phyloP scores from a whole-genome alignment of 2,329 filamentous ascomycete genomes.

The Cercospora zeina region DNA sequence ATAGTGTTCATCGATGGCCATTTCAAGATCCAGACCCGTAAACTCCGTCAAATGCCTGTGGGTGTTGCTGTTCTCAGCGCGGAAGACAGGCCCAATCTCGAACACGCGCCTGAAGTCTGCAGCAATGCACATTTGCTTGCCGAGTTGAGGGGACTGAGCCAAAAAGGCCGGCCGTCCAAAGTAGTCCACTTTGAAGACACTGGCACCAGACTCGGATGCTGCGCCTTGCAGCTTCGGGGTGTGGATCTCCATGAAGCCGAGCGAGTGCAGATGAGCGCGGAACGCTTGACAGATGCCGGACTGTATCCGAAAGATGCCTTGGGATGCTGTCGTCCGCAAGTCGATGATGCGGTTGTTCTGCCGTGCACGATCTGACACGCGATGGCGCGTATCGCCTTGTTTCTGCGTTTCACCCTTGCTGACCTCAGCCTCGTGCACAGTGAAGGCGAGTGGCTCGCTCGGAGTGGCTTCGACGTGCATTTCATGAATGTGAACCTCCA shows the following conservation, averaged over 20 bases:
- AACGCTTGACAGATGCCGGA: conserved; percentile 78
- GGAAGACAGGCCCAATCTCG: conserved; percentile 86
- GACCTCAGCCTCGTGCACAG: conserved; percentile 69
- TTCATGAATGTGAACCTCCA: conserved; percentile 71
- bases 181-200: conserved; percentile 90
- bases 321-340: conserved; percentile 79
- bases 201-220: conserved; percentile 86
- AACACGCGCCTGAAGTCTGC: conserved; percentile 88
- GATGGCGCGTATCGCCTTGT: conserved; percentile 58
- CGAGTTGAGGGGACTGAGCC: conserved; percentile 86
- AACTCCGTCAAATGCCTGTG: conserved; percentile 94
- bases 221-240: conserved; percentile 88
- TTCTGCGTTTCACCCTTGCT: conserved; percentile 58
- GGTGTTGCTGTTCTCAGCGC: conserved; percentile 93
- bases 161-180: conserved; percentile 85
- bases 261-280: conserved; percentile 69
- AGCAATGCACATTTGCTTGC: conserved; percentile 90
- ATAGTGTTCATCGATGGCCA: conserved; percentile 86
- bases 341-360: conserved; percentile 78
- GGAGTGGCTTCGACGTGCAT: conserved; percentile 63
- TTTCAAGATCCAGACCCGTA: conserved; percentile 88
- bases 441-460: conserved; percentile 65
- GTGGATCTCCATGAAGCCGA: conserved; percentile 88
- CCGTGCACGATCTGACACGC: conserved; percentile 71
- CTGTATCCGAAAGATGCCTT: conserved; percentile 84